Conservation (phyloP, 768 basidiomycete species). For the Naematelia aurantialba region DNA sequence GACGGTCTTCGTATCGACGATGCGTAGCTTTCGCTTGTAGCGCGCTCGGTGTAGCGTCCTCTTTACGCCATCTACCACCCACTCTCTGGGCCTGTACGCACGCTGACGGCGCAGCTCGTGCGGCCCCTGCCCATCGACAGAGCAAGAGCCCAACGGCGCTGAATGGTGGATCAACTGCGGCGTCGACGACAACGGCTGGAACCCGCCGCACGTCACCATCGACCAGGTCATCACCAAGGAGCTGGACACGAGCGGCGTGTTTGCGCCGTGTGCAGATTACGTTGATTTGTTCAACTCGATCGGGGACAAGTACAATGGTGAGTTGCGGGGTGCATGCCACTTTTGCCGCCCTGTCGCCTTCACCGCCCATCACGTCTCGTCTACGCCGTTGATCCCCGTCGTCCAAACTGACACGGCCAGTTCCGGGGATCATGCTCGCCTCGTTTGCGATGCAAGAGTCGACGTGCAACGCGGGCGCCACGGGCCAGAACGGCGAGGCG, state of each 20-base stretch:
- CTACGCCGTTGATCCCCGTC: background rate
- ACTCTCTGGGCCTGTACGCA: constrained; percentile 3
- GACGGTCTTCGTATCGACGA: no score
- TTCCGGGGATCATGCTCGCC: constrained; percentile 74
- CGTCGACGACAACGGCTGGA: constrained; percentile 63
- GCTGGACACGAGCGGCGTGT: constrained; percentile 33
- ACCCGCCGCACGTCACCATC: constrained; percentile 62
- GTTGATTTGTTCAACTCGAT: constrained; percentile 42
- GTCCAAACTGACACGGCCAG: no score
- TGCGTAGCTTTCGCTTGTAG: no score
- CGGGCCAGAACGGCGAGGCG: constrained; percentile 75
- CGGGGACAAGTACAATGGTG: constrained; percentile 35
- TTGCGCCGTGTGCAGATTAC: constrained; percentile 43
- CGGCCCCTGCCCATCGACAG: constrained; percentile 32
- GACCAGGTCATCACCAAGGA: constrained; percentile 52
- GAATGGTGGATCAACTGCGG: constrained; percentile 76
- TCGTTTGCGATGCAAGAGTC: constrained; percentile 88
- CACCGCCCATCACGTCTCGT: background rate
- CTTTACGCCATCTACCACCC: background rate
- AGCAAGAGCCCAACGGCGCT: constrained; percentile 48
- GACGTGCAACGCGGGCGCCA: constrained; percentile 62
- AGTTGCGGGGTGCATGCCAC: no score
- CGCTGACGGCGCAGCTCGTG: constrained; percentile 26
- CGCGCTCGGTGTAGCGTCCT: no score
- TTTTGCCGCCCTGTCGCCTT: constrained; percentile 1